phyloP scores from a whole-genome alignment of 176 grass and related monocot genomes.

The Carex cristatella region DNA sequence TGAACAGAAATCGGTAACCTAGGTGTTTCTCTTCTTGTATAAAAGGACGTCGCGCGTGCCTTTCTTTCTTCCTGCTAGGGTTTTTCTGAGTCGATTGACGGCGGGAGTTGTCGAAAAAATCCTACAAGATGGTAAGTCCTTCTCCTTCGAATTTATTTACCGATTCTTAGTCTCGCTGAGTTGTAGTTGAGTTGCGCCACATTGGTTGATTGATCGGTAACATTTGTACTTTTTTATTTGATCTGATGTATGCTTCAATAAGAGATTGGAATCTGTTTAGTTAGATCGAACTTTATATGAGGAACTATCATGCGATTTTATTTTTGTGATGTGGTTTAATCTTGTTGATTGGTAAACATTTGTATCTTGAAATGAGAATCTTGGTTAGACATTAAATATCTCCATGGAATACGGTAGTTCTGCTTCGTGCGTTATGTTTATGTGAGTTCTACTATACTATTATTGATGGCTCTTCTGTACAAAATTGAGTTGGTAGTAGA shows the following conservation, averaged over 20 bases:
- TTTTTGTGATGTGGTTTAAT: no score
- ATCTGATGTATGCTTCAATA: not conserved
- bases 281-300: not conserved
- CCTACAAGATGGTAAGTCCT: not conserved
- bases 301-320: no score
- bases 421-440: not conserved
- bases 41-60: not conserved
- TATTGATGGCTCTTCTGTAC: not conserved
- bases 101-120: not conserved
- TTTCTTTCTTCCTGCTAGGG: constrained; percentile 5
- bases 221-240: not conserved
- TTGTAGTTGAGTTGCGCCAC: not conserved
- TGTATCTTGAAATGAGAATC: not conserved
- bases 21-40: not conserved
- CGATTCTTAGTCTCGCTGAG: not conserved
- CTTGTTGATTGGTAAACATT: not conserved
- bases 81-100: constrained; percentile 13
- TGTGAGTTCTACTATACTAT: not conserved
- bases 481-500: not conserved
- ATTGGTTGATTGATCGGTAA: not conserved
- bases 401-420: not conserved
- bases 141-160: not conserved
- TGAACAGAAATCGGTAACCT: not conserved
- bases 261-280: not conserved
- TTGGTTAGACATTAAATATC: not conserved